Evolutionary conservation across 2,329 filamentous ascomycete species (phyloP), one percentile per base, ranked within the genome.

Genomic region (Sporothrix mexicana): DNA sequence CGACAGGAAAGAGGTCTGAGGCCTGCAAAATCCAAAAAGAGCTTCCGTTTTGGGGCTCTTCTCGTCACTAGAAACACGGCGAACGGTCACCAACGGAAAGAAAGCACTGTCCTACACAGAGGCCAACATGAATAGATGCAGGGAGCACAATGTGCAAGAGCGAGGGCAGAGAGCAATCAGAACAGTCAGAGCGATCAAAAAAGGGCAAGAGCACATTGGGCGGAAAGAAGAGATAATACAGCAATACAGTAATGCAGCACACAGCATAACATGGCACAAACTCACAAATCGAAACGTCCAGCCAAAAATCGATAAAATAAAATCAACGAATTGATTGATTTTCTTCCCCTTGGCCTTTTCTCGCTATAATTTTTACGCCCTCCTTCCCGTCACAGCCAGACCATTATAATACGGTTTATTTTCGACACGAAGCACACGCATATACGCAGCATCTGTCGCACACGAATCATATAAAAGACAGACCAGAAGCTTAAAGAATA

Each of bases 401-500:
- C 45, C 64, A 17, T 36, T 67, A 67, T 51, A 45, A 30, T 23
- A 45, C 43, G 5, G 62, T 8, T 23, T 43, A 51, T 45, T 36
- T 45, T 67, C n/a, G 64, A 20, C 64, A 66, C 64, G 45, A 61
- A 10, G 41, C 25, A 64, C 59, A 53, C 47, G 49, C 61, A 62
- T 49, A 55, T 23, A 30, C 30, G 30, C 51, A 62, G 12, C 41
- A 23, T 20, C 41, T 47, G 61, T 25, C n/a, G 13, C 25, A 73
- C 61, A 61, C 68, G 47, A 68, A 71, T 71, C 66, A 74, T 45
- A 73, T 62, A 69, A 57, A 36, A 71, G 23, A 36, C 7, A 70
- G 59, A 13, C 20, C 17, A 17, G 20, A 67, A 47, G 51, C n/a
- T 30, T 43, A 43, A 51, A 36, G 57, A 36, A 61, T 17, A 53